These are phyloP conservation scores for Mycena albidolilacea DNA, from an alignment of 768 basidiomycete genomes.

Conservation along the genomic window DNA sequence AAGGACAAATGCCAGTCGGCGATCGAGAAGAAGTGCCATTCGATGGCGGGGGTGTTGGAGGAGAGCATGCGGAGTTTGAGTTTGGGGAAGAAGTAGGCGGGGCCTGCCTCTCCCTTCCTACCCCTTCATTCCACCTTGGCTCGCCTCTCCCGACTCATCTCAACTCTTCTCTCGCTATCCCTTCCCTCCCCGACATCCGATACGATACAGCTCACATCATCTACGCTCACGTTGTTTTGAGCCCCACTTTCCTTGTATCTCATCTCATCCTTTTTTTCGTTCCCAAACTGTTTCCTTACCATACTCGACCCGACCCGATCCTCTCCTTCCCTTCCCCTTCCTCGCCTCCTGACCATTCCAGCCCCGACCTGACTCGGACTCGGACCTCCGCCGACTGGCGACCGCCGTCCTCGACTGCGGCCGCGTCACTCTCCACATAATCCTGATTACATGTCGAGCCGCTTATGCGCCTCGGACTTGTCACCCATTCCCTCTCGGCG, in stretches of 20 bases:
- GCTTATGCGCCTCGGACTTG: too few species aligned
- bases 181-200: neutral
- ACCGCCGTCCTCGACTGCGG: neutral
- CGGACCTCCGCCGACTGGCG: neutral
- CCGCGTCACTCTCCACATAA: slow-evolving; percentile 1
- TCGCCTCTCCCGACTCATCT: neutral
- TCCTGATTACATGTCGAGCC: neutral
- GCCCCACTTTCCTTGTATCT: neutral
- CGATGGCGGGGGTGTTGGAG: slow-evolving; percentile 56
- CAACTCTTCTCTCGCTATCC: neutral
- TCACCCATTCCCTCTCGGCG: neutral
- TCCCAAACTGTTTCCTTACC: neutral
- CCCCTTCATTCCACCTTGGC: neutral
- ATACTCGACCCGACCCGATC: neutral
- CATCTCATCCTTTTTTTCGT: neutral
- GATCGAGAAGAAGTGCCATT: slow-evolving; percentile 20
- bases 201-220: neutral
- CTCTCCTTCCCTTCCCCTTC: neutral
- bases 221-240: neutral
- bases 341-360: neutral
- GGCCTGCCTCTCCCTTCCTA: neutral
- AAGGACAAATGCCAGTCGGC: neutral
- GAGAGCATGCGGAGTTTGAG: slow-evolving; percentile 66
- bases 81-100: slow-evolving; percentile 49
- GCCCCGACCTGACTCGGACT: neutral